Evolutionary conservation across 768 basidiomycete species (phyloP).

Genomic region (Rhodotorula sphaerocarpa): DNA sequence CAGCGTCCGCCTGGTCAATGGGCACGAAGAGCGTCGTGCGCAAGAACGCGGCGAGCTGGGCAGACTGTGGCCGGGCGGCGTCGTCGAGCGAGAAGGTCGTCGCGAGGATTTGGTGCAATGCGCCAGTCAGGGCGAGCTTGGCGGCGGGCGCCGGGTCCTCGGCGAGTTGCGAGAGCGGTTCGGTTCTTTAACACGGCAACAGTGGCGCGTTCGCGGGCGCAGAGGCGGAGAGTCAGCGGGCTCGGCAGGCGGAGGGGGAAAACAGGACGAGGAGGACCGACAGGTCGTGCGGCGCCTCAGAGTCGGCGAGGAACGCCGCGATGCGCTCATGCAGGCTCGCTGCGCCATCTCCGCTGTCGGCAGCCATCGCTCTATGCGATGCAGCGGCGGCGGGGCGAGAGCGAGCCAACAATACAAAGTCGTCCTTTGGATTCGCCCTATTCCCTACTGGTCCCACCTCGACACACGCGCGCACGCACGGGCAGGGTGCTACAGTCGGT

Average conservation of each 20-base stretch:
- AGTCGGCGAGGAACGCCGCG: not conserved
- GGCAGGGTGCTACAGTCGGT: no score
- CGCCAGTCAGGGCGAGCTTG: not conserved
- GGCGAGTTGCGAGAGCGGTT: not conserved
- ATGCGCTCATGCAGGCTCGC: not conserved
- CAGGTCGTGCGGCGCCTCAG: no score
- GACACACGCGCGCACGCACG: no score
- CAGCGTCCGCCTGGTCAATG: not conserved
- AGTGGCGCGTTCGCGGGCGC: no score
- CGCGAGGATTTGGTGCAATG: slow-evolving; percentile 4
- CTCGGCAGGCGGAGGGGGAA: not conserved
- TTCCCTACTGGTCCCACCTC: no score
- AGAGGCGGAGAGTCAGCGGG: no score
- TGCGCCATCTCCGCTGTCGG: no score
- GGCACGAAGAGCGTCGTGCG: slow-evolving; percentile 14
- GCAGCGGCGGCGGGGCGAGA: no score
- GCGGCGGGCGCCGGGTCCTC: not conserved
- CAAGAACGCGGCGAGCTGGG: slow-evolving; percentile 11
- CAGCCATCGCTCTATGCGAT: no score
- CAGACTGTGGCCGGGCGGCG: not conserved
- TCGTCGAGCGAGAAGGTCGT: slow-evolving; percentile 8
- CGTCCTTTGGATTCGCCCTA: no score
- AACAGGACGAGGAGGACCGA: no score
- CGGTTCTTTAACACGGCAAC: not conserved
- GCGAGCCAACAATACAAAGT: no score